Evolutionary conservation across 2,329 filamentous ascomycete species (phyloP).

Genomic region (Incumbomyces lentus): DNA sequence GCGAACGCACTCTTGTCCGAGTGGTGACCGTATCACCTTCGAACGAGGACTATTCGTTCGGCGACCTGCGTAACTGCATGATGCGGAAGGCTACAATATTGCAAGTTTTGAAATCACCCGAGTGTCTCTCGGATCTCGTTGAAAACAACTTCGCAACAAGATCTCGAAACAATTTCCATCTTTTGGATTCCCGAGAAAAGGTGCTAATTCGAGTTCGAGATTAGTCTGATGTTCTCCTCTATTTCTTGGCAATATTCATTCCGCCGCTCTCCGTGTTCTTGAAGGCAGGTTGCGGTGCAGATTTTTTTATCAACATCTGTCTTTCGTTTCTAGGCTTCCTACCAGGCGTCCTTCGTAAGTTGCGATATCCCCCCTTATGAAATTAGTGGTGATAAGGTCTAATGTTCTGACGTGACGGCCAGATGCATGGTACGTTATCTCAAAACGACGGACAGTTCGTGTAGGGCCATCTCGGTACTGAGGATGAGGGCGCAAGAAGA

Average conservation of each 20-base stretch:
- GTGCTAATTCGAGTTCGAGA: background rate
- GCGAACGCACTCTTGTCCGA: too few relatives aligned
- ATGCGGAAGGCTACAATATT: too few relatives aligned
- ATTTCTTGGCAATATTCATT: conserved; percentile 72
- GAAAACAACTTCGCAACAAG: too few relatives aligned
- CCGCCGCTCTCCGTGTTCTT: conserved; percentile 88
- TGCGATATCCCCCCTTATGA: background rate
- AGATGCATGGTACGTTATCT: conserved; percentile 8
- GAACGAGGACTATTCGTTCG: too few relatives aligned
- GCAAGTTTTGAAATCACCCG: too few relatives aligned
- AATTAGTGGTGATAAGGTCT: background rate
- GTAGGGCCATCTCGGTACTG: background rate
- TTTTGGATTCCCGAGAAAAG: background rate
- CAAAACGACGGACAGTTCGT: background rate
- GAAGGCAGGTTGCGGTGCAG: conserved; percentile 76
- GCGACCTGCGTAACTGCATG: too few relatives aligned
- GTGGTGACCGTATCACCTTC: too few relatives aligned
- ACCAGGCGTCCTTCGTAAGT: conserved; percentile 75
- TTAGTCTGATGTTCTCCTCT: conserved; percentile 17
- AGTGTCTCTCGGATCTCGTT: too few relatives aligned
- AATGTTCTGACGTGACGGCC: background rate
- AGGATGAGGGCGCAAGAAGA: background rate
- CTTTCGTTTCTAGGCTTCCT: conserved; percentile 67
- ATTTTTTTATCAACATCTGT: conserved; percentile 85
- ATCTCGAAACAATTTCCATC: too few relatives aligned